A percentile compares a stretch with the other conserved stretches of the same genome.
phyloP scores from a whole-genome alignment of 306 rosid genomes.

The Dicorynia guianensis region DNA sequence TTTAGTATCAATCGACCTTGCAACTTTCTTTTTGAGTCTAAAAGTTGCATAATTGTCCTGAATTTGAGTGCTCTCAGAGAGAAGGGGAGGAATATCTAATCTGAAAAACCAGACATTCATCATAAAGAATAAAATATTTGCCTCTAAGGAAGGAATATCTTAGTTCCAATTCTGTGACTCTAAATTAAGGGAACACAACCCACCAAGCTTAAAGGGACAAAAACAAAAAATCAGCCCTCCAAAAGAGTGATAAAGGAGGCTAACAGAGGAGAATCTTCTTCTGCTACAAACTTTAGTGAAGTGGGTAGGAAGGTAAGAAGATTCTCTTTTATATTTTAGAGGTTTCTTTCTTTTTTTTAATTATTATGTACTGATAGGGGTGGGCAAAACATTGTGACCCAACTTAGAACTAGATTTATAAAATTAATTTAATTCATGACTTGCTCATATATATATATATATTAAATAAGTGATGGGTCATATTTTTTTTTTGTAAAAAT shows the following conservation, averaged over 20 bases:
- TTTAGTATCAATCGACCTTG: slow-evolving; percentile 77
- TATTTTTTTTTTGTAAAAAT: too few species aligned
- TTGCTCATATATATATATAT: too few species aligned
- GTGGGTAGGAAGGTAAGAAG: slow-evolving; percentile 98
- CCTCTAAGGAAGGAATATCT: slow-evolving; percentile 89
- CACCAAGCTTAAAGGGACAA: slow-evolving; percentile 70
- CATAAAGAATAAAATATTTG: slow-evolving; percentile 68
- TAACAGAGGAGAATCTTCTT: slow-evolving; percentile 71
- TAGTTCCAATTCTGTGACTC: slow-evolving; percentile 92
- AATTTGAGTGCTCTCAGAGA: slow-evolving; percentile 73
- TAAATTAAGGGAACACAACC: slow-evolving; percentile 85
- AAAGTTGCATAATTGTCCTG: slow-evolving; percentile 79
- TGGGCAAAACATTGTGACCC: too few species aligned
- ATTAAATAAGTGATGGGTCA: too few species aligned
- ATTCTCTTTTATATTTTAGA: slow-evolving; percentile 65
- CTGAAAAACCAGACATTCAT: slow-evolving; percentile 73
- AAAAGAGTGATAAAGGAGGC: slow-evolving; percentile 73
- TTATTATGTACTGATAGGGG: too few species aligned
- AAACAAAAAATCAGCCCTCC: slow-evolving; percentile 33
- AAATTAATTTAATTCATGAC: too few species aligned
- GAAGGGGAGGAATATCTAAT: slow-evolving; percentile 76
- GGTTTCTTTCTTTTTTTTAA: slow-evolving; percentile 42
- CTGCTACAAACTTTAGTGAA: slow-evolving; percentile 87
- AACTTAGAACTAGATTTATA: too few species aligned
- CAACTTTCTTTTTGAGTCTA: slow-evolving; percentile 70